A percentile compares a stretch with the other conserved stretches of the same genome.
These are phyloP conservation scores for Drechslerella dactyloides DNA, from an alignment of 2,329 filamentous ascomycete genomes.

Conservation along the genomic window DNA sequence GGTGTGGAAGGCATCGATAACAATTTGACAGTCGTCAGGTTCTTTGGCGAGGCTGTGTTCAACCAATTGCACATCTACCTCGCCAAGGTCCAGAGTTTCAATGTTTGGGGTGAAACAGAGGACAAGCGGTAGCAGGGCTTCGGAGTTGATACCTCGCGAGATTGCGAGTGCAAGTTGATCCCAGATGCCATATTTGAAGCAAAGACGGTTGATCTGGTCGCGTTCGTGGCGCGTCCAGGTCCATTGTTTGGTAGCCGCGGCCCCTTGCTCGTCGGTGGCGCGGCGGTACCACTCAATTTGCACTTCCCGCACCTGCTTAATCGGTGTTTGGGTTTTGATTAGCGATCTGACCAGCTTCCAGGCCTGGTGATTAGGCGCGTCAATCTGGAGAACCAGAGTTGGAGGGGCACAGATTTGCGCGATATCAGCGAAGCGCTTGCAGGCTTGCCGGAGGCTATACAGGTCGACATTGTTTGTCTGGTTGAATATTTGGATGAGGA, in stretches of 20 bases:
- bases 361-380: constrained; percentile 12
- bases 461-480: constrained; percentile 1
- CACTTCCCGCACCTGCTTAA: constrained; percentile 9
- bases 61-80: background rate
- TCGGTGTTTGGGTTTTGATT: background rate
- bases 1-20: background rate
- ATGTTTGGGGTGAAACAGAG: constrained; percentile 17
- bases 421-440: constrained; percentile 13
- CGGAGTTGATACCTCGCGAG: constrained; percentile 22
- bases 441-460: constrained; percentile 9
- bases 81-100: constrained; percentile 13
- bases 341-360: constrained; percentile 25
- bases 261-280: background rate
- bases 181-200: background rate
- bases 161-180: constrained; percentile 1
- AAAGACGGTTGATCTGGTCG: background rate
- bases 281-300: constrained; percentile 28
- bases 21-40: background rate
- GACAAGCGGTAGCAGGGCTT: constrained; percentile 22
- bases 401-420: constrained; percentile 8
- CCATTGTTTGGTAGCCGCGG: constrained; percentile 11
- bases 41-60: background rate
- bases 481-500: constrained; percentile 19
- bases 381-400: constrained; percentile 7
- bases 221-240: constrained; percentile 12